Evolutionary conservation across 495 filamentous ascomycete genomes (phyloP), one percentile per base, ranked within the genome.

Genomic region (Letharia lupina): DNA sequence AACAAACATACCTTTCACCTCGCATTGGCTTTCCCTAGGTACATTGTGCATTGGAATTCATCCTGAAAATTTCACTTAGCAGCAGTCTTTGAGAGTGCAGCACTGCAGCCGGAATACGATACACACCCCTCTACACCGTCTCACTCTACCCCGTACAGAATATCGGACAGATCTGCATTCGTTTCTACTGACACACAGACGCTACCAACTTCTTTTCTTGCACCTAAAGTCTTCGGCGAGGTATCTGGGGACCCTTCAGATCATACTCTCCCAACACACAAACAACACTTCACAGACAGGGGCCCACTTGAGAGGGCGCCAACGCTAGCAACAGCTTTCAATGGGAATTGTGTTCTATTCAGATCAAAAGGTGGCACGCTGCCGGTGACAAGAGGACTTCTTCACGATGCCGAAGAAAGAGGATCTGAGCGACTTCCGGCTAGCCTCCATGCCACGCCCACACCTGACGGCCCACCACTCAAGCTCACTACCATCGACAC

Each of bases 401-500:
- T 58, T 52, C 59, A 60, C 31, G 4, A 73, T 71, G 71, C 57
- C 71, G 39, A 65, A 69, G 54, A 64, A 63, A 31, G 65, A 71
- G 15, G 65, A 66, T 20, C 57, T 67, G 23, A 62, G 58, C 42
- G 40, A 60, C 23, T 50, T 71, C 45, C 58, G 67, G 23, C 47
- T 73, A n/a, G 41, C 69, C 35, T 48, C 65, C 11, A 39, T 66
- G 39, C 67, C 70, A 67, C 79, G 79, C 20, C 80, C 79, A 60
- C 74, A 76, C 52, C 75, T 82, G 62, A 74, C 72, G n/a, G 79
- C 84, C 18, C 80, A 87, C 45, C 91, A 95, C 65, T 96, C 94
- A 15, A 96, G 82, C 72, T 98, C 94, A 23, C 87, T 98, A 31
- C 94, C 94, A 1, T 96, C 94, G 7, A 98, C 94, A 1, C 94